These are phyloP conservation scores for Boletus sensibilis DNA, from an alignment of 768 basidiomycete genomes.

Conservation along the genomic window DNA sequence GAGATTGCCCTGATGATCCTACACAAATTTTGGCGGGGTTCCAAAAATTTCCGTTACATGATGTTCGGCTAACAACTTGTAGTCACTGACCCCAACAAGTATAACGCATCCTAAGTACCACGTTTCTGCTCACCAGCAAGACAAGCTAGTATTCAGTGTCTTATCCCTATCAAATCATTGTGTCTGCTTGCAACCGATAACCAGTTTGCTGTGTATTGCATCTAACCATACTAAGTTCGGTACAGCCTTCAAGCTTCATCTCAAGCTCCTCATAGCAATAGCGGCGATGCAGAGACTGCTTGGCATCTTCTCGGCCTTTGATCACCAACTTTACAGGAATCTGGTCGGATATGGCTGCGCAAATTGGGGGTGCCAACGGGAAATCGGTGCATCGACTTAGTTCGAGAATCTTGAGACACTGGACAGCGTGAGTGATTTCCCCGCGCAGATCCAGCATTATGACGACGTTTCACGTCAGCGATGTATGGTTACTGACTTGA, in stretches of 20 bases:
- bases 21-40: conserved; percentile 60
- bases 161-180: no score
- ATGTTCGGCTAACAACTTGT: not conserved
- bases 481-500: not conserved
- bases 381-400: not conserved
- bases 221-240: not conserved
- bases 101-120: not conserved
- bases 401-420: not conserved
- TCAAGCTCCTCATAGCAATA: no score
- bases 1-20: conserved; percentile 30
- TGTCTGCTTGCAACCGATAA: not conserved
- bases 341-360: not conserved
- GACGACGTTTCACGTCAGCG: not conserved
- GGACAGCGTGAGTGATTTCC: conserved; percentile 6
- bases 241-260: no score
- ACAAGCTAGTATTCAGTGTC: not conserved
- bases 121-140: not conserved
- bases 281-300: no score
- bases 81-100: not conserved
- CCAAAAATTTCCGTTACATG: conserved; percentile 32
- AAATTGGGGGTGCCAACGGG: not conserved
- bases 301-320: not conserved
- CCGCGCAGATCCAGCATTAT: not conserved
- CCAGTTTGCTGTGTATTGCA: not conserved
- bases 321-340: not conserved